phyloP scores from a whole-genome alignment of 768 basidiomycete species.

The Calocera viscosa region DNA sequence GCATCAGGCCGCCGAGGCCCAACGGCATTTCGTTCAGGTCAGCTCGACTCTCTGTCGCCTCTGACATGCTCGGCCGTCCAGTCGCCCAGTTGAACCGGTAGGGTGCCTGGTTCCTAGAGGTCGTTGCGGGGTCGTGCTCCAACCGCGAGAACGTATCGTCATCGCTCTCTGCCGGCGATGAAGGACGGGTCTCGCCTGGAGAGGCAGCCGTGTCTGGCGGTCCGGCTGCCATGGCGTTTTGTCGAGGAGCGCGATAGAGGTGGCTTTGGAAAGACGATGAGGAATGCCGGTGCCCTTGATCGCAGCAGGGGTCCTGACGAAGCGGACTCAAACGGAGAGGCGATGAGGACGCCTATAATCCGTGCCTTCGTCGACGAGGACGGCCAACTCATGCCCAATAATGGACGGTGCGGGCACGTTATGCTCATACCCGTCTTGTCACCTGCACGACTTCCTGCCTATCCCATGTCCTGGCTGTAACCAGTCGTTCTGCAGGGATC shows the following conservation, averaged over 20 bases:
- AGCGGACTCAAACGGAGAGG: constrained; percentile 5
- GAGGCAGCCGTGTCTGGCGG: not conserved
- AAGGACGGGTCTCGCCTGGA: constrained; percentile 3
- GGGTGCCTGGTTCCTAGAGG: constrained; percentile 9
- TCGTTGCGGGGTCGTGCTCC: not conserved
- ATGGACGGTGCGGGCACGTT: not conserved
- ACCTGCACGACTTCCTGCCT: not conserved
- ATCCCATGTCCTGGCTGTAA: constrained; percentile 1
- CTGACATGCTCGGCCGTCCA: constrained; percentile 14
- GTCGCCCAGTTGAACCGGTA: constrained; percentile 17
- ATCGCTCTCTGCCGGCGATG: not conserved
- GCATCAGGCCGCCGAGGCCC: constrained; percentile 10
- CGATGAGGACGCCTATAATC: not conserved
- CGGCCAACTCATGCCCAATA: not conserved
- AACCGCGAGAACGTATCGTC: constrained; percentile 3
- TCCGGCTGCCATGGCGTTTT: not conserved
- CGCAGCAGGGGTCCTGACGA: constrained; percentile 3
- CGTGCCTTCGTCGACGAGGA: not conserved
- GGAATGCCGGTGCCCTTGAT: not conserved
- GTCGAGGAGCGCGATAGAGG: not conserved
- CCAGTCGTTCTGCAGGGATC: constrained; percentile 3
- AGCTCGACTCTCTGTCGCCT: constrained; percentile 12
- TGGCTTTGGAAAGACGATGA: constrained; percentile 1
- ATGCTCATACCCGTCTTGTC: constrained; percentile 3
- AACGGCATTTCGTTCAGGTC: constrained; percentile 5